Percentiles rank a stretch among this genome's conserved stretches.
Conservation (phyloP, 1,284 basidiomycete genomes). For the Sphaerobolus stellatus region DNA sequence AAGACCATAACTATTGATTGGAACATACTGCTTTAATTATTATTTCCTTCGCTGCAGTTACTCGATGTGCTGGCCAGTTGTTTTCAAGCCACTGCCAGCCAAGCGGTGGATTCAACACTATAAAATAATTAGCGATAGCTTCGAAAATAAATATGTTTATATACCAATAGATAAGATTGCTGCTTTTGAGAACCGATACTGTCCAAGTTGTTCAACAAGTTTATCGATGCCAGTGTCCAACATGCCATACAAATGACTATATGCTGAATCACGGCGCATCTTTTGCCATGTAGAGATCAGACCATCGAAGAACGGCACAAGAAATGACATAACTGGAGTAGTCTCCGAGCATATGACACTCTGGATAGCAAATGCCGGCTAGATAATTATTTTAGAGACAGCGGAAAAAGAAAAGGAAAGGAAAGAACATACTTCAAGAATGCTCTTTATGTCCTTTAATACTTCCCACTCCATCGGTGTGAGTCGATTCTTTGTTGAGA, state of each 20-base stretch:
- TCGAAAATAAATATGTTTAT: background rate
- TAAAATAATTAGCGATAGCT: background rate
- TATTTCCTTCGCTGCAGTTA: background rate
- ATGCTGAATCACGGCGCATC: background rate
- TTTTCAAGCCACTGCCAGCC: background rate
- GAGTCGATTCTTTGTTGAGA: background rate
- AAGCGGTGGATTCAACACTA: background rate
- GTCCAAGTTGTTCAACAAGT: background rate
- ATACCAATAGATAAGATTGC: background rate
- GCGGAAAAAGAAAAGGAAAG: background rate
- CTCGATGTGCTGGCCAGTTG: background rate
- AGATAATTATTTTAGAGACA: background rate
- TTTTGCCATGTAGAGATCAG: background rate
- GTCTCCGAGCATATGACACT: background rate
- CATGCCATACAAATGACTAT: background rate
- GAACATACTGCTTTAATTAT: background rate
- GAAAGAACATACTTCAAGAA: background rate
- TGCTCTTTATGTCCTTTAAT: background rate
- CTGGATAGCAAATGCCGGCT: background rate
- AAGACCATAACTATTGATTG: background rate
- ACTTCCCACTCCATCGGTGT: background rate
- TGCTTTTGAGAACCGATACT: background rate
- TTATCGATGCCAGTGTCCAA: background rate
- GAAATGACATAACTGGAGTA: background rate
- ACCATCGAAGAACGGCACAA: background rate